Base-by-base conservation (phyloP, 768 basidiomycete species). In the Pleurotus pulmonarius region DNA sequence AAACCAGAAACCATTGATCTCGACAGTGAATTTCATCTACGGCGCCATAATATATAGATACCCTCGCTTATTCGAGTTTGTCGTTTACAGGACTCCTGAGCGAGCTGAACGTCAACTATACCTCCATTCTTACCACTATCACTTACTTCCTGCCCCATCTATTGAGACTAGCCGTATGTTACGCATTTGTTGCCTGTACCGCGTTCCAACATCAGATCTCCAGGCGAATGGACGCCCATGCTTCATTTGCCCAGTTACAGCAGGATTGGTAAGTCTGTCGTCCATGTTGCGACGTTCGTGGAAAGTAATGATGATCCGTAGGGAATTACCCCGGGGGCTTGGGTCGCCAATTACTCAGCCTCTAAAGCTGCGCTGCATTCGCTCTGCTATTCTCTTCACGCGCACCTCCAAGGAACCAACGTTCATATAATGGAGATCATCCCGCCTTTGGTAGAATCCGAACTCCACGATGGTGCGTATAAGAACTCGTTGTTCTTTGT, bases 371-470 rank as follows among this genome's bases (percentile, higher is more conserved):
- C 82, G 1, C 61, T 85, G 34, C 81, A 80, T 60, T 83, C 77
- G 56, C 75, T 83, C 59, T 70, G 72, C 16, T 65, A 76, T 8
- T 79, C 80, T 3, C 71, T 86, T 13, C 71, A 74, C 48, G 64
- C 63, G 0, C 79, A 83, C 61, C 70, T 85, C 8, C 62, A 72
- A 40, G 73, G 71, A 16, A 81, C 79, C 15, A 76, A 80, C 22
- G 73, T 86, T 13, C 70, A 79, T 46, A 78, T 86, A 5, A 67
- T 81, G 18, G 85, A 86, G 61, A 74, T 86, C 20, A 68, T 82
- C 3, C 83, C 83, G 8, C 84, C 85, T 80, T 70, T 85, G 7
- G 81, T 83, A 7, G 83, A 85, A 66, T 84, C 82, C 3, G 83
- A 85, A 61, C 69, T 85, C 26, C 83, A 86, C 61, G 83, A 84